phyloP scores from a whole-genome alignment of 805 yeast species.

The Suhomyces pyralidae region DNA sequence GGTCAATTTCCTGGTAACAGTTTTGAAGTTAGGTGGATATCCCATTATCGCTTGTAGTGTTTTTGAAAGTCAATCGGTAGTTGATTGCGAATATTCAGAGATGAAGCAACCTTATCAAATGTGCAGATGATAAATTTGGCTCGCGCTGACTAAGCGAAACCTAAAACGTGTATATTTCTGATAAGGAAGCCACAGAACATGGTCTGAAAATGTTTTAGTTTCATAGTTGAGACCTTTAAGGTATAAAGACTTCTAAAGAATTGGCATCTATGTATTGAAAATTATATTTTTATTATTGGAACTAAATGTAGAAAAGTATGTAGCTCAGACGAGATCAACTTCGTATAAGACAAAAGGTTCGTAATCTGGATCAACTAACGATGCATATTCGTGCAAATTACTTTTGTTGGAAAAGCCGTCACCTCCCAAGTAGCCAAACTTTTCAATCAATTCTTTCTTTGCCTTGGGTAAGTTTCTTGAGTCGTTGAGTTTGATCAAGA shows the following conservation, averaged over 20 bases:
- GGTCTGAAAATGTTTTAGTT: background rate
- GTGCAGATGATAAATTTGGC: no score
- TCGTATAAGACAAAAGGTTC: slow-evolving; percentile 92
- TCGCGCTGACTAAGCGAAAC: background rate
- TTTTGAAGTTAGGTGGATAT: slow-evolving; percentile 34
- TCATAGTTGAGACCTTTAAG: no score
- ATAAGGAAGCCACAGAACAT: background rate
- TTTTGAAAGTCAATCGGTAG: background rate
- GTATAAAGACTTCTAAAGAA: background rate
- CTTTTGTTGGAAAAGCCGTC: slow-evolving; percentile 74
- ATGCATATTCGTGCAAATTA: slow-evolving; percentile 81
- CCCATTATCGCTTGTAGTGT: slow-evolving; percentile 16
- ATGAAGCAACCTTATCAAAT: background rate
- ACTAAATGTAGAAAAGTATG: slow-evolving; percentile 2
- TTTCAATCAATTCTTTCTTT: slow-evolving; percentile 64
- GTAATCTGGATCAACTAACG: slow-evolving; percentile 90
- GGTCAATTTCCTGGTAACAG: slow-evolving; percentile 27
- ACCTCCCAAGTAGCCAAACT: slow-evolving; percentile 91
- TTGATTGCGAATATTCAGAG: background rate
- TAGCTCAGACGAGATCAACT: slow-evolving; percentile 29
- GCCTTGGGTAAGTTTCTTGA: slow-evolving; percentile 48
- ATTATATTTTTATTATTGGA: background rate
- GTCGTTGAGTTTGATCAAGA: slow-evolving; percentile 43
- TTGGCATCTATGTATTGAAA: background rate
- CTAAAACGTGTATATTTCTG: background rate